Conservation (phyloP, 2,329 filamentous ascomycete species). For the Sporothrix brunneoviolacea region DNA sequence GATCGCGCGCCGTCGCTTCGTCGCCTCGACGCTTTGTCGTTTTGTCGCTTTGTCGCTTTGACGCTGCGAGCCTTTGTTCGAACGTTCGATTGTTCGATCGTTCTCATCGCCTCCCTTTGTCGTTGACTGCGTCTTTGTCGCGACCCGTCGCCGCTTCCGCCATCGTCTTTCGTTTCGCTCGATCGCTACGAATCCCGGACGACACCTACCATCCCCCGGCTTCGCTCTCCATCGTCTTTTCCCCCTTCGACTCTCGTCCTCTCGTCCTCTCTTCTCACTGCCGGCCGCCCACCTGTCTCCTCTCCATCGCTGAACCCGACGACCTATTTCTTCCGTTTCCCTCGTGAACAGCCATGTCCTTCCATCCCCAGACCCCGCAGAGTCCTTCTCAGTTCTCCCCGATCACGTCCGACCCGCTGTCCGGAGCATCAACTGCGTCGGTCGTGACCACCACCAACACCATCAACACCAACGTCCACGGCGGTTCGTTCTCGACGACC, state of each 20-base stretch:
- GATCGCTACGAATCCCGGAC: no score
- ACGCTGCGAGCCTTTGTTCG: background rate
- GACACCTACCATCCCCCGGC: no score
- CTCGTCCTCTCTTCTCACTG: background rate
- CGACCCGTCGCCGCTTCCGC: background rate
- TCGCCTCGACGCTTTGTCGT: background rate
- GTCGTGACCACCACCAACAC: constrained; percentile 24
- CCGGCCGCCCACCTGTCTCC: background rate
- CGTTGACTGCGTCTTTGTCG: constrained; percentile 3
- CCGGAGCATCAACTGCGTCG: constrained; percentile 23
- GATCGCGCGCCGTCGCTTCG: background rate
- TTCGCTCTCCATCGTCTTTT: background rate
- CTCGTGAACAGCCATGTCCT: constrained; percentile 49
- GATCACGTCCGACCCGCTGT: constrained; percentile 44
- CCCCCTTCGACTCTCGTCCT: background rate
- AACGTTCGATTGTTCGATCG: background rate
- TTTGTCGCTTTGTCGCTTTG: background rate
- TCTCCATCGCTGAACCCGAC: background rate
- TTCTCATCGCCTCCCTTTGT: background rate
- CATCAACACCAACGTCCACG: constrained; percentile 30
- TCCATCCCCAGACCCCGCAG: constrained; percentile 61
- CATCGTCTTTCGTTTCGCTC: background rate
- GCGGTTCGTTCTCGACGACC: constrained; percentile 42
- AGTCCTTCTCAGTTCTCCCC: constrained; percentile 58
- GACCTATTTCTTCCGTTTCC: constrained; percentile 11